These are phyloP conservation scores for Penicillium herquei DNA, from an alignment of 495 filamentous ascomycete species.

Conservation along the genomic window DNA sequence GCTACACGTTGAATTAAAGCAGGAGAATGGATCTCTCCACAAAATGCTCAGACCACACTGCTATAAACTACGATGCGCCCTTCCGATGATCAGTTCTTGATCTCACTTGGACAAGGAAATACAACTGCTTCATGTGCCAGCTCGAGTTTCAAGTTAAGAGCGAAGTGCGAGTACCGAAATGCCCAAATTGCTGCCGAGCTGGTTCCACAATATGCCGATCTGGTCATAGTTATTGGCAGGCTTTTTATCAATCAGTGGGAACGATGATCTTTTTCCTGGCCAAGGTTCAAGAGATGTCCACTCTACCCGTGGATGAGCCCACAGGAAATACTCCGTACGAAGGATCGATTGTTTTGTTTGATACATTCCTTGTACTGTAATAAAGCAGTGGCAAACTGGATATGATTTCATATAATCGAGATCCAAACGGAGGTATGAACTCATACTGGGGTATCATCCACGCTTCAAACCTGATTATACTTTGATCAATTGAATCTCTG, in stretches of 20 bases:
- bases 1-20: too few species aligned
- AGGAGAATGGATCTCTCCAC: too few species aligned
- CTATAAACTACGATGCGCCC: too few species aligned
- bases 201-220: slow-evolving; percentile 16
- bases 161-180: not conserved
- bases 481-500: not conserved
- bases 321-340: not conserved
- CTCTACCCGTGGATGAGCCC: slow-evolving; percentile 7
- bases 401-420: not conserved
- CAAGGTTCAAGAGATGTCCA: slow-evolving; percentile 6
- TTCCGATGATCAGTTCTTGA: too few species aligned
- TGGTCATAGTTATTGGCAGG: slow-evolving; percentile 7
- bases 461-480: not conserved
- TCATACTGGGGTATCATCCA: not conserved
- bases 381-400: not conserved
- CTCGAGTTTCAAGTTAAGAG: not conserved
- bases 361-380: slow-evolving; percentile 14
- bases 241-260: slow-evolving; percentile 26
- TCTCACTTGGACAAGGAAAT: not conserved
- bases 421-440: not conserved
- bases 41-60: too few species aligned
- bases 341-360: not conserved
- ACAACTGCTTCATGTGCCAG: not conserved
- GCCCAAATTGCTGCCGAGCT: slow-evolving; percentile 3
- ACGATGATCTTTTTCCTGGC: slow-evolving; percentile 7